Conservation (phyloP, 2,329 filamentous ascomycete genomes). For the Furcasterigmium sp. region DNA sequence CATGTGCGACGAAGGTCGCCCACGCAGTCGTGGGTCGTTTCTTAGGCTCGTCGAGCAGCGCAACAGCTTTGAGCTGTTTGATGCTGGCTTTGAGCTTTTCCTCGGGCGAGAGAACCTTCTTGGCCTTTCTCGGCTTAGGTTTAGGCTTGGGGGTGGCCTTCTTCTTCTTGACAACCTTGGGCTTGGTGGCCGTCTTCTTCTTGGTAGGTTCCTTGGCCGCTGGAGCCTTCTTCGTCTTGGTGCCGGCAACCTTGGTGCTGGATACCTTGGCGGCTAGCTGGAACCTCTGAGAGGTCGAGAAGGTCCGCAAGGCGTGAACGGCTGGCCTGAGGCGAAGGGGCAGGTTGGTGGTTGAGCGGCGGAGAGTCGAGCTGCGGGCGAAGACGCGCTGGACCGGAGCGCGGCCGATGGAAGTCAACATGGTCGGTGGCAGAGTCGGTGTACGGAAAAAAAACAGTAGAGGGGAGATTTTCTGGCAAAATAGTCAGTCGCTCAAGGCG, state of each 20-base stretch:
- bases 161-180: constrained; percentile 13
- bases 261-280: constrained; percentile 14
- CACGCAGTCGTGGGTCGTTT: constrained; percentile 25
- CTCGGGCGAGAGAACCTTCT: constrained; percentile 31
- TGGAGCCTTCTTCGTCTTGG: constrained; percentile 27
- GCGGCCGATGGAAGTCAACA: constrained; percentile 37
- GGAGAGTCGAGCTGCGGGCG: constrained; percentile 13
- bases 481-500: no score
- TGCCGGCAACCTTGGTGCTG: constrained; percentile 31
- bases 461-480: not conserved
- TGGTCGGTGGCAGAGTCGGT: constrained; percentile 14
- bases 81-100: constrained; percentile 26
- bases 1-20: constrained; percentile 29
- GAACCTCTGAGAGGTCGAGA: constrained; percentile 23
- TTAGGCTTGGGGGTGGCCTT: constrained; percentile 16
- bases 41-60: constrained; percentile 34
- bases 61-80: constrained; percentile 30
- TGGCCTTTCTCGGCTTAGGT: constrained; percentile 20
- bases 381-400: constrained; percentile 29
- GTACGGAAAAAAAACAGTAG: not conserved
- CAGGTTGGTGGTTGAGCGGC: constrained; percentile 14
- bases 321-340: constrained; percentile 9
- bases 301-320: constrained; percentile 17
- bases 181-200: constrained; percentile 17
- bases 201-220: constrained; percentile 16